Base-by-base conservation (phyloP, 2,329 filamentous ascomycete genomes). In the Aspergillus hortae region DNA sequence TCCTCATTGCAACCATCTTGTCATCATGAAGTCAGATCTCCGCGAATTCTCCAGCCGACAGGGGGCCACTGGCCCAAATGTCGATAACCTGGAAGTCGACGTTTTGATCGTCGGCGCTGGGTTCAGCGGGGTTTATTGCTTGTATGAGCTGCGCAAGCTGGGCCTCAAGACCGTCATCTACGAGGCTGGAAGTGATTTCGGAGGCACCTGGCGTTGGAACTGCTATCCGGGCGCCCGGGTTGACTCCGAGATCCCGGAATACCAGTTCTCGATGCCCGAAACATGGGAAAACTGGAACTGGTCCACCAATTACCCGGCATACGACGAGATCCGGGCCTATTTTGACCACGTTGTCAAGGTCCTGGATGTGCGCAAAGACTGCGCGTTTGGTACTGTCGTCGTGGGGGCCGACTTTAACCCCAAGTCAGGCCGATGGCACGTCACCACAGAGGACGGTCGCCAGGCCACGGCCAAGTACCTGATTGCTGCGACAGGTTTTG, bases 151-250 rank as follows among this genome's bases (percentile, higher is more conserved):
- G 10, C 76, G 79, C 2, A 76, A 81, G 9, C 69, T 70, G 9
- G 81, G 80, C 1, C 63, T 77, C 27, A 77, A 76, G 11, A 67
- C 72, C 2, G 71, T 75, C 27, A 71, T 83, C 19, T 79, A 77
- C 54, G 82, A 85, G 55, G 78, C 79, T 0, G 81, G 77, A 10
- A 72, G 72, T 7, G 74, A 77, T 46, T 63, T 74, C 0, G 81
- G 80, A 2, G 81, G 80, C 21, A 77, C 74, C 0, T 85, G 82
- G 82, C 67, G 74, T 41, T 82, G 75, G 77, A 83, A 82, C 62
- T 74, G 74, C 57, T 84, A 82, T 56, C 81, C 79, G 0, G 81
- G 80, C 0, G 76, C 79, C 1, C 66, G 72, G 0, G 79, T 83
- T 2, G 82, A 85, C 65, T 79, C 75, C 0, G 75, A 80, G 48